Conservation (phyloP, 371 early-diverging fungal genomes). For the Lichtheimia ornata region DNA sequence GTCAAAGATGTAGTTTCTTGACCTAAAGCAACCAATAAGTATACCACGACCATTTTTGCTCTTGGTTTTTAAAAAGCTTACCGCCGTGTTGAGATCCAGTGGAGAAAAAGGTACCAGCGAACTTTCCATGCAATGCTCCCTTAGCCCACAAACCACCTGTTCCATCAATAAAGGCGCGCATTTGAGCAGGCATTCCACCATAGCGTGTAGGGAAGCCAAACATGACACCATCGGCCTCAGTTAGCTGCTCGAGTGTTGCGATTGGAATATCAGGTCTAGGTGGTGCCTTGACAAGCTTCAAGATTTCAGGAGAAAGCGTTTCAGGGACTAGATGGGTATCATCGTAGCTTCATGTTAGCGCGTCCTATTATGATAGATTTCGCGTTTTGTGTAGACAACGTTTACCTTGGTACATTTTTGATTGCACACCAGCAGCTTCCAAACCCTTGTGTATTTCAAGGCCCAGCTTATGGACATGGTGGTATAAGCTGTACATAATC, state of each 20-base stretch:
- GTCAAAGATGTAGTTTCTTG: conserved; percentile 69
- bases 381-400: no score
- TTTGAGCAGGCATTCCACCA: conserved; percentile 64
- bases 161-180: conserved; percentile 48
- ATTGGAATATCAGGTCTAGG: conserved; percentile 58
- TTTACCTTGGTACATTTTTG: conserved; percentile 59
- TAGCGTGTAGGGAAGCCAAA: conserved; percentile 62
- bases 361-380: no score
- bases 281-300: conserved; percentile 67
- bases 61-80: background rate
- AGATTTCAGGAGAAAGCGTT: conserved; percentile 61
- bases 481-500: conserved; percentile 56
- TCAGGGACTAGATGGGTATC: conserved; percentile 42
- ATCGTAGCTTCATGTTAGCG: no score
- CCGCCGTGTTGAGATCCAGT: conserved; percentile 72
- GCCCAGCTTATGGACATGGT: conserved; percentile 60
- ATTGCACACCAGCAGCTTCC: conserved; percentile 60
- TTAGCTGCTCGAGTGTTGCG: conserved; percentile 55
- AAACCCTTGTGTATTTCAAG: conserved; percentile 64
- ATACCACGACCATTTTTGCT: background rate
- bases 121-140: conserved; percentile 64
- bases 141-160: conserved; percentile 70
- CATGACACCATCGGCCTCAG: conserved; percentile 70
- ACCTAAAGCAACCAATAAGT: conserved; percentile 41
- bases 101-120: conserved; percentile 70